Conservation (phyloP, 208 protist genomes). For the Acanthamoeba divionensis region DNA sequence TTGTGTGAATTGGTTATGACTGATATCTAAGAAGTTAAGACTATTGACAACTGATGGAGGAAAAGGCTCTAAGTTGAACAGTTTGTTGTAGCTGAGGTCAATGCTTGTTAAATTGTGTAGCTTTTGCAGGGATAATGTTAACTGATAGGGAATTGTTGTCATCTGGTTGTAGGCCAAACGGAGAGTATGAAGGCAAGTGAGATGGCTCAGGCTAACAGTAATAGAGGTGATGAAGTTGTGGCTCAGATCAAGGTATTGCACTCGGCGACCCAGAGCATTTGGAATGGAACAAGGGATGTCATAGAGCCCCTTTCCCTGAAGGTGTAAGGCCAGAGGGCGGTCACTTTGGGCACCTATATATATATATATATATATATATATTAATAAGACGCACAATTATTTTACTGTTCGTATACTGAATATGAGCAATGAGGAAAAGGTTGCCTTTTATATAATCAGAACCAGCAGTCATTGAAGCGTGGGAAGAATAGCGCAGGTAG, state of each 20-base stretch:
- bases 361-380: background rate
- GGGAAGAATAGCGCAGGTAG: background rate
- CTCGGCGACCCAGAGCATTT: background rate
- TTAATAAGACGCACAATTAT: background rate
- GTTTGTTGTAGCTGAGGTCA: background rate
- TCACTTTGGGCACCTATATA: background rate
- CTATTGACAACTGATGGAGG: background rate
- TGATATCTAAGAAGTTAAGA: constrained; percentile 1
- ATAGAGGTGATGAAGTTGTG: constrained; percentile 15
- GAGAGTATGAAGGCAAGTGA: background rate
- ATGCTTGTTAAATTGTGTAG: background rate
- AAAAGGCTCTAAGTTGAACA: background rate
- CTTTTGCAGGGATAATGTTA: background rate
- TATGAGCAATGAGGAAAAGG: background rate
- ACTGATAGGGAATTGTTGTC: background rate
- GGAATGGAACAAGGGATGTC: background rate
- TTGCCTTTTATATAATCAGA: background rate
- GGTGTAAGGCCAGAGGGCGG: background rate
- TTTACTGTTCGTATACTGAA: background rate
- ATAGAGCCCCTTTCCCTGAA: background rate
- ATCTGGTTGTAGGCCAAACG: constrained; percentile 15
- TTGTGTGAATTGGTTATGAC: background rate
- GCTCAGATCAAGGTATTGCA: constrained; percentile 16
- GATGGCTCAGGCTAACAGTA: background rate
- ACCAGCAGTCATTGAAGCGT: background rate